Base-by-base conservation (phyloP, 345 rosid genomes). In the Rhodamnia rubescens region DNA sequence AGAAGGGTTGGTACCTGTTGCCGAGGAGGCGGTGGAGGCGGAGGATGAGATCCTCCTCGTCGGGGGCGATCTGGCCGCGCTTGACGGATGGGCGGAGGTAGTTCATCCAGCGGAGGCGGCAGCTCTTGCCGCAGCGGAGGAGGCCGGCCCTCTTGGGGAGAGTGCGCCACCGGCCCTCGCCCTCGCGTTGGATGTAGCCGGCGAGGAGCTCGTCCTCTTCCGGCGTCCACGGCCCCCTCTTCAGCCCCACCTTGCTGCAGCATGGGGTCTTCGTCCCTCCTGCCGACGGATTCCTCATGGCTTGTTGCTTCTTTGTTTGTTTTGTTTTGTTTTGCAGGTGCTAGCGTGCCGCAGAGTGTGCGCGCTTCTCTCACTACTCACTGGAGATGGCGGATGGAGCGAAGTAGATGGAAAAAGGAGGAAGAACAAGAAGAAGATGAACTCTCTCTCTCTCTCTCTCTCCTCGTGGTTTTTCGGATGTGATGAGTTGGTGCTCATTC, bases 101-200 rank as follows among this genome's bases (percentile, higher is more conserved):
- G 87, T 93, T 93, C 93, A 93, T 90, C 95, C 95, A 93, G 16
- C 94, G 94, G 82, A 93, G 95, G 21, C 95, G 93, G 86, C 94
- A 93, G 88, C 95, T 93, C 90, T 93, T 93, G 51, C 95, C 95
- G 75, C 95, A 93, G 49, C 95, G 90, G 81, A 90, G 91, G 27
- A 93, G 91, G 20, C 93, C 94, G 0, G 94, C 94, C 8, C 91
- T 82, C 78, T 91, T 93, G 8, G 95, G 95, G 24, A 93, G 90
- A 2, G 93, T 92, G 29, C 94, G 89, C 95, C 95, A 93, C 32
- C 90, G 90, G 2, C 94, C 95, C 57, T 88, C 92, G 2, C 95
- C 95, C 87, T 93, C 94, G 80, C 84, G 88, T 32, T 88, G 91
- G 90, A 93, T 86, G 89, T 90, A 93, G 89, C 24, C 85, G 56